A percentile compares a stretch with the other conserved stretches of the same genome.
Evolutionary conservation across 306 rosid species (phyloP).

Genomic region (Acacia melanoxylon): DNA sequence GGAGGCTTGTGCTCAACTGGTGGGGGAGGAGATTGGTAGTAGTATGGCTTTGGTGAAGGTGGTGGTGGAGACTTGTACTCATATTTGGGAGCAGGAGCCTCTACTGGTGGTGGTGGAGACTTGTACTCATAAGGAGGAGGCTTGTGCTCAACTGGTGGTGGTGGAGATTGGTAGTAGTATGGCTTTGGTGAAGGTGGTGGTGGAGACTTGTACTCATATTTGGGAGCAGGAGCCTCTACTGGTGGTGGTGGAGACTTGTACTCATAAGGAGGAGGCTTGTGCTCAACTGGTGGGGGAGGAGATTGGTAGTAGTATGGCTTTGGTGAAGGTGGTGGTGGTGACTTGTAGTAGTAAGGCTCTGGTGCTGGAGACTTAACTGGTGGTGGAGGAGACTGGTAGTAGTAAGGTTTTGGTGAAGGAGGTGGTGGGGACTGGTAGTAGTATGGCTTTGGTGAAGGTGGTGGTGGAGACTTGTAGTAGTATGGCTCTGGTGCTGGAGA

Average conservation of each 20-base stretch:
- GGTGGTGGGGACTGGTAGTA: constrained; percentile 29
- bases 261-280: too few relatives aligned
- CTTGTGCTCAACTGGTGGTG: neutral
- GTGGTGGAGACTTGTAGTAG: neutral
- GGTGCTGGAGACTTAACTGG: neutral
- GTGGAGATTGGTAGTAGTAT: neutral
- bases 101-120: neutral
- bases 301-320: neutral
- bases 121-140: neutral
- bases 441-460: neutral
- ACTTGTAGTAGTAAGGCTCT: constrained; percentile 1
- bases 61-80: constrained; percentile 38
- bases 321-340: neutral
- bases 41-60: constrained; percentile 29
- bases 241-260: neutral
- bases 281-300: constrained; percentile 40
- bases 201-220: neutral
- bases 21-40: neutral
- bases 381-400: constrained; percentile 36
- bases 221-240: neutral
- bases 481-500: neutral
- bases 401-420: neutral
- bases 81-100: neutral
- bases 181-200: constrained; percentile 16
- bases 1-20: neutral